Base-by-base conservation (phyloP, 2,329 filamentous ascomycete species). In the Claviceps monticola region DNA sequence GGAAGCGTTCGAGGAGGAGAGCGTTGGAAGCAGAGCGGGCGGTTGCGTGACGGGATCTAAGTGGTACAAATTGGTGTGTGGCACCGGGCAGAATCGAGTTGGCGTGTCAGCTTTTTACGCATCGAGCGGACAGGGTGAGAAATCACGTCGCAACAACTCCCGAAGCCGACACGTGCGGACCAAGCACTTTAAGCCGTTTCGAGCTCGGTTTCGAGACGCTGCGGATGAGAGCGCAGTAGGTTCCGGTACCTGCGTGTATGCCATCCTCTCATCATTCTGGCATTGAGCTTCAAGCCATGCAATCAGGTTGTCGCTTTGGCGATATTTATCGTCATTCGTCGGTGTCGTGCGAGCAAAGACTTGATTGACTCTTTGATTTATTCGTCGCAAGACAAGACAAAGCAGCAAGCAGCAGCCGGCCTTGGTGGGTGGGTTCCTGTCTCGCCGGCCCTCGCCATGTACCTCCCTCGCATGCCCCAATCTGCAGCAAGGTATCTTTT, bases 401-500 rank as follows among this genome's bases (percentile, higher is more conserved):
- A 29, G 23, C 4, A 44, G 26, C 17, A 45, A 29, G 43, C 43
- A 45, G n/a, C 37, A 34, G 34, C 49, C 34, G 47, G 38, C 50
- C 36, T 36, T 38, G 19, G 17, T 39, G 38, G 50, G 49, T 43
- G 49, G 37, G 44, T 17, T 46, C 29, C 29, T 34, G 9, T 34
- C 29, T 11, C 29, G 29, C 29, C 9, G 29, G 29, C 29, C 29
- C 29, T 26, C 11, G 16, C 41, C 47, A 36, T 41, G 53, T 54
- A 54, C 41, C 42, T 38, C 42, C 8, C n/a, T 48, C 21, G 17
- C 48, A 26, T 17, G 44, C 44, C 50, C 50, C 53, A 48, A 50
- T 45, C 48, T 38, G 34, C 16, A 19, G 29, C 23, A 21, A 53
- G 53, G 56, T 57, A 53, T 46, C 51, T 42, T 50, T 55, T 50